Evolutionary conservation across 2,329 filamentous ascomycete genomes (phyloP), one percentile per base, ranked within the genome.

Genomic region (Penicillium sp.): DNA sequence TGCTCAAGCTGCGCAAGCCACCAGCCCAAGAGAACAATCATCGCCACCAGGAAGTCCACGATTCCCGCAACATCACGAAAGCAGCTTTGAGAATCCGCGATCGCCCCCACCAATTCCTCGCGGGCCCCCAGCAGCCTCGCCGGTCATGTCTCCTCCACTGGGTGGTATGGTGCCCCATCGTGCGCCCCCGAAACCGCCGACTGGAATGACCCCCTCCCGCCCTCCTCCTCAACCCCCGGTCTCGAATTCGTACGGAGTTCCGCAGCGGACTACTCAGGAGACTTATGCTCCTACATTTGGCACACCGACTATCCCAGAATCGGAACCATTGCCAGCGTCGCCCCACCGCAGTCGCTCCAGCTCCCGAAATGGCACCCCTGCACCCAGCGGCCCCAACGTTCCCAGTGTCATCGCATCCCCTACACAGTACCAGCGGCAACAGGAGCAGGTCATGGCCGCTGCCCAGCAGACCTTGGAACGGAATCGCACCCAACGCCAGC

Each of bases 41-140:
- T 93, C 90, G 68, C 90, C 91, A 61, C 89, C 91, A 51, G 84
- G 86, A 61, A 94, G 90, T 75, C 90, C 91, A 57, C 85, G 90
- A 71, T 96, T 96, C 78, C 92, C 91, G 52, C 85, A 90, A 72
- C 92, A 93, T 75, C 85, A 90, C 77, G 87, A 91, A 81, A 89
- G 90, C 70, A 97, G 91, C 79, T 99, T 97, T 75, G 94, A 97
- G 77, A 97, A 99, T 70, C 94, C 94, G 46, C 85, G 94, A 68
- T 90, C 93, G 18, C 90, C 94, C 38, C 94, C 94, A 60, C 94
- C 93, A 12, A 89, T 97, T 57, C 92, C 93, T 55, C 71, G 82
- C 34, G 72, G 69, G 25, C 62, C 66, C 56, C 63, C 70, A 41
- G 65, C 65, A 40, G 70, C 74, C 53, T 82, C 83, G 69, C 83